Evolutionary conservation across 257 asterid species (phyloP), one percentile per base, ranked within the genome.

Genomic region (Handroanthus guayacan): DNA sequence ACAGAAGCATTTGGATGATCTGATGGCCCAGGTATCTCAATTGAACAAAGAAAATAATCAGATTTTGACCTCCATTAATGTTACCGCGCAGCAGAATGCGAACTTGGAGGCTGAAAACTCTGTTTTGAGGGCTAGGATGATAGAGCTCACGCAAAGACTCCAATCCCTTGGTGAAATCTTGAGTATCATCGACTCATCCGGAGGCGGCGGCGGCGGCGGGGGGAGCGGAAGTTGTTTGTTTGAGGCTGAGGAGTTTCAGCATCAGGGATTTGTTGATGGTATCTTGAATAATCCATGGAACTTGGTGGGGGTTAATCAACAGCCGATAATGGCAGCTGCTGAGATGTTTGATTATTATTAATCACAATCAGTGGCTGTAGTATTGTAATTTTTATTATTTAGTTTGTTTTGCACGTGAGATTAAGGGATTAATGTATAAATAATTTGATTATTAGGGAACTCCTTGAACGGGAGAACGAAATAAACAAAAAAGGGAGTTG

Each of bases 21-120:
- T 89, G 17, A 60, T 62, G 83, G 81, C 83, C 2, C 83, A 86
- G 72, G 80, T 79, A 2, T 45, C 57, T n/a, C 89, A 75, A 58
- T 67, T 91, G 14, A 81, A 54, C 63, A 77, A 82, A 5, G 90
- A 89, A 36, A 91, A 93, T 14, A 75, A 47, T 20, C 87, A 80
- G 72, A 77, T 89, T 4, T 73, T 64, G 1, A 79, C 47, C 5
- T 76, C 47, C 44, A 77, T 89, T 4, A 80, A 80, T 10, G 47
- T 58, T 18, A 75, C 87, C n/a, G 77, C 85, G 0, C 84, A 75
- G 39, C 88, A 85, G 2, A 79, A 31, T 57, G 39, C 78, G 70
- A 84, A 65, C 14, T 69, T 89, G 9, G 97, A 88, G 75, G 83
- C 92, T 31, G 89, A 91, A 8, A 93, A 93, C 52, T 84, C 93